Evolutionary conservation across 768 basidiomycete genomes (phyloP).

Genomic region (Leucosporidium creatinivorum): DNA sequence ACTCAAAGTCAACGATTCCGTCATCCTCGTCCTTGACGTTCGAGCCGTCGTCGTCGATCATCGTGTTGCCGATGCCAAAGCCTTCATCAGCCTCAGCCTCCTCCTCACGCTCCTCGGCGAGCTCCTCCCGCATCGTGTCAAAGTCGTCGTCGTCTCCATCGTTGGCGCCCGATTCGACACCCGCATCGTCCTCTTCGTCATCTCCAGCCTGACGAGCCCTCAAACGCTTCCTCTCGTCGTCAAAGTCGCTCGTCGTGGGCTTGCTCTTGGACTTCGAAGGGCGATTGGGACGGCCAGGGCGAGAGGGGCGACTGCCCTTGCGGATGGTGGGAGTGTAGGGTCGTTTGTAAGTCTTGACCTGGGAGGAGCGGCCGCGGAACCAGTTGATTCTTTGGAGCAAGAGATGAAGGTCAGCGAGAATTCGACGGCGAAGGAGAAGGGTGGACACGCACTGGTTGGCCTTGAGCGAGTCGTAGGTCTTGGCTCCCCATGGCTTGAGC

Average conservation of each 20-base stretch:
- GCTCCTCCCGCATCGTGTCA: no score
- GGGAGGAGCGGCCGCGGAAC: conserved; percentile 31
- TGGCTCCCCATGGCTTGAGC: background rate
- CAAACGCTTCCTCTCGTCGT: background rate
- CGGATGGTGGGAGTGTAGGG: conserved; percentile 11
- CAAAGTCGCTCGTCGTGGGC: background rate
- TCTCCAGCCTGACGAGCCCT: background rate
- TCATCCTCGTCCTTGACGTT: background rate
- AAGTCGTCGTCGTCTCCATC: background rate
- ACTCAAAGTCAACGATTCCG: background rate
- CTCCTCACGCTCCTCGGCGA: no score
- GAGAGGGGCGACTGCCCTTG: no score
- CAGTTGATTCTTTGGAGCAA: conserved; percentile 28
- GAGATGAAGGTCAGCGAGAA: background rate
- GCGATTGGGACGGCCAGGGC: no score
- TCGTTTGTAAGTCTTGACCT: conserved; percentile 15
- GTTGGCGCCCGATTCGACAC: background rate
- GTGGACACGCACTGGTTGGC: no score
- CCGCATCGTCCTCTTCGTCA: background rate
- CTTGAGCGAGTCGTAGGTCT: background rate
- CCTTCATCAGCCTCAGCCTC: no score
- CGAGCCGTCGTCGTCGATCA: conserved; percentile 12
- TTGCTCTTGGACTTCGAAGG: background rate
- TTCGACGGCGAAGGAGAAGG: no score
- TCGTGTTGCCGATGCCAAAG: background rate